These are phyloP conservation scores for Clavulina sp. DNA, from an alignment of 768 basidiomycete species.

Conservation along the genomic window DNA sequence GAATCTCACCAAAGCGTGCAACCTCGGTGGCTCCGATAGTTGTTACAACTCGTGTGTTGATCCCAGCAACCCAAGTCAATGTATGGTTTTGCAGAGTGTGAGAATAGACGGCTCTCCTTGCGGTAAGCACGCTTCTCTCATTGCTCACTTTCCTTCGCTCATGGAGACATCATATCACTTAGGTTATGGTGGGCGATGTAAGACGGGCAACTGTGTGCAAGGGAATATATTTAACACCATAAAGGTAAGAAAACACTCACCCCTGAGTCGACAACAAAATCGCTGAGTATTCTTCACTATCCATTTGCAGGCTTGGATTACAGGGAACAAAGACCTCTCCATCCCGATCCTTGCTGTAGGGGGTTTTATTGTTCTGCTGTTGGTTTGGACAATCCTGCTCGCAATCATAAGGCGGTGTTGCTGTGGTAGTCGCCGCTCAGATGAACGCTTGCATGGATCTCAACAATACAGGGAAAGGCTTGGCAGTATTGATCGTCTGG, in stretches of 20 bases:
- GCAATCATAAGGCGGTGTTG: neutral
- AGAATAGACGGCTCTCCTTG: conserved; percentile 74
- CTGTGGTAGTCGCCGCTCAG: neutral
- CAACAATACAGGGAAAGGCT: too few relatives aligned
- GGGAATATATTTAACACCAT: conserved; percentile 42
- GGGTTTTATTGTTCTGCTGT: conserved; percentile 39
- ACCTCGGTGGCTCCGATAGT: conserved; percentile 38
- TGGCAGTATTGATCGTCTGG: too few relatives aligned
- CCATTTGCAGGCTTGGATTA: conserved; percentile 44
- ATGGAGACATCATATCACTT: conserved; percentile 1
- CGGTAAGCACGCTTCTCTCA: conserved; percentile 30
- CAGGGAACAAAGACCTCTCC: conserved; percentile 56
- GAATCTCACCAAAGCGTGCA: conserved; percentile 49
- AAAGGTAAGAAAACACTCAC: conserved; percentile 26
- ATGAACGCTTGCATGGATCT: too few relatives aligned
- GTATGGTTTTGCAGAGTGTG: conserved; percentile 48
- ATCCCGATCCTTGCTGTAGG: conserved; percentile 64
- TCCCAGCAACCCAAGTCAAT: conserved; percentile 40
- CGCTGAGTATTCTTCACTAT: neutral
- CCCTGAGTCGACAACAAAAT: neutral
- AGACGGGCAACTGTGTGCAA: conserved; percentile 39
- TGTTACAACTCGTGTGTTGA: conserved; percentile 73
- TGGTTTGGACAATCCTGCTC: conserved; percentile 32
- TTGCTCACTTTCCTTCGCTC: conserved; percentile 3
- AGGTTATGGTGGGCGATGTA: conserved; percentile 61